Evolutionary conservation across 1,139 yeast genomes (phyloP), one percentile per base, ranked within the genome.

Genomic region (Lodderomyces theae): DNA sequence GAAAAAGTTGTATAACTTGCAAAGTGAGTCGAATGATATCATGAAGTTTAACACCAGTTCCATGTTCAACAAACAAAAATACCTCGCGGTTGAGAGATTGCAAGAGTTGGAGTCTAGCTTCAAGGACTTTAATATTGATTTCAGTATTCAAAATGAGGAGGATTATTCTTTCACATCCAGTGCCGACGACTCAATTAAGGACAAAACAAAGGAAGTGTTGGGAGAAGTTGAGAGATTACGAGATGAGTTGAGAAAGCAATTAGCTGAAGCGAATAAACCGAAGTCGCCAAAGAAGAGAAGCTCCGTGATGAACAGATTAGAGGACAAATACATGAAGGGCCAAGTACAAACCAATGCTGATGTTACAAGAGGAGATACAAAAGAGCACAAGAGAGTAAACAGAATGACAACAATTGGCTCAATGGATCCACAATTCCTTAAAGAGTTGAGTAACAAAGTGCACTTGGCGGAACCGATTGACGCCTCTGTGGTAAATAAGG

Each of bases 21-120:
- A 85, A 57, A 72, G 72, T 40, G 90, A 85, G 56, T 81, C 89
- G 1, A 85, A 85, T 57, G 87, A 81, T 50, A 80, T 85, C 36
- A 69, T 85, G 63, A 85, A 84, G 54, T 79, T 72, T 52, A 83
- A 82, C 57, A 75, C 80, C 46, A 74, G 74, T 47, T 80, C 85
- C 38, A 60, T 78, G 58, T 72, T 80, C 57, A 66, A 70, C 36
- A 74, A 77, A 47, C 83, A 80, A 52, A 83, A 77, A 52, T 58
- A 65, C 38, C 69, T 78, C 56, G 92, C 92, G 0, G 68, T 82
- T 70, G 85, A 82, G 42, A 69, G 92, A 50, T 66, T 85, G 44
- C 70, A 76, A 30, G 85, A 80, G 49, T 64, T 85, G 41, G 87
- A 83, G 52, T 65, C 66, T 23, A 72, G 77, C 43, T 80, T 82